Percentiles rank a stretch among this genome's conserved stretches.
These are phyloP conservation scores for Musa schizocarpa DNA, from an alignment of 176 grass and related monocot genomes.

Conservation along the genomic window DNA sequence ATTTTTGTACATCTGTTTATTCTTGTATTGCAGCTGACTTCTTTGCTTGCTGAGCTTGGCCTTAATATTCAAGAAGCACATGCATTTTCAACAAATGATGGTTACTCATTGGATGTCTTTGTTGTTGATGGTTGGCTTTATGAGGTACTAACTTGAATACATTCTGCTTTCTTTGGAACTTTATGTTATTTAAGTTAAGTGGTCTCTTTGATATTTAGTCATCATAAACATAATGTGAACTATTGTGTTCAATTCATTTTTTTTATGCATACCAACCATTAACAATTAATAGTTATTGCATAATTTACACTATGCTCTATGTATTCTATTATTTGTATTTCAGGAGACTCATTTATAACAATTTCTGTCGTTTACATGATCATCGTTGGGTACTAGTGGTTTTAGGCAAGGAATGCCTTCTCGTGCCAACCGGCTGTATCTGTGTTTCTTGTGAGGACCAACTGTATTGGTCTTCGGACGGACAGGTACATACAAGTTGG, in stretches of 20 bases:
- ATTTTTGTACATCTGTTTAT: not conserved
- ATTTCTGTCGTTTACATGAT: not conserved
- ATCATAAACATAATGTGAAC: not conserved
- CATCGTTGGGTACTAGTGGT: not conserved
- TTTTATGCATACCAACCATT: too few species aligned
- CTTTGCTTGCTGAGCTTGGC: conserved; percentile 65
- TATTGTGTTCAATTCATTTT: not conserved
- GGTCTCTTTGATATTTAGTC: not conserved
- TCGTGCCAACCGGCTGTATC: too few species aligned
- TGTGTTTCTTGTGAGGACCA: too few species aligned
- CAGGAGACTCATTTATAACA: not conserved
- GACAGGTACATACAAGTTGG: too few species aligned
- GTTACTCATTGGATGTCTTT: conserved; percentile 73
- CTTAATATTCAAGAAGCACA: conserved; percentile 95
- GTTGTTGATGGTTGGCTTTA: conserved; percentile 68
- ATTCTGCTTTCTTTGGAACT: too few species aligned
- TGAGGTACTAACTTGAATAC: conserved; percentile 34
- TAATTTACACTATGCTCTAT: not conserved
- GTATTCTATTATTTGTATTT: not conserved
- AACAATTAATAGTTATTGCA: too few species aligned
- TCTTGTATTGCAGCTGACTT: conserved; percentile 46
- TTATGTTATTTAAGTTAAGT: not conserved
- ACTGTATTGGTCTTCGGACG: too few species aligned
- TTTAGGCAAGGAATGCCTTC: not conserved
- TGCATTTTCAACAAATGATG: conserved; percentile 80